Evolutionary conservation across 2,329 filamentous ascomycete species (phyloP), one percentile per base, ranked within the genome.

Genomic region (Domatiomyces catenatus): DNA sequence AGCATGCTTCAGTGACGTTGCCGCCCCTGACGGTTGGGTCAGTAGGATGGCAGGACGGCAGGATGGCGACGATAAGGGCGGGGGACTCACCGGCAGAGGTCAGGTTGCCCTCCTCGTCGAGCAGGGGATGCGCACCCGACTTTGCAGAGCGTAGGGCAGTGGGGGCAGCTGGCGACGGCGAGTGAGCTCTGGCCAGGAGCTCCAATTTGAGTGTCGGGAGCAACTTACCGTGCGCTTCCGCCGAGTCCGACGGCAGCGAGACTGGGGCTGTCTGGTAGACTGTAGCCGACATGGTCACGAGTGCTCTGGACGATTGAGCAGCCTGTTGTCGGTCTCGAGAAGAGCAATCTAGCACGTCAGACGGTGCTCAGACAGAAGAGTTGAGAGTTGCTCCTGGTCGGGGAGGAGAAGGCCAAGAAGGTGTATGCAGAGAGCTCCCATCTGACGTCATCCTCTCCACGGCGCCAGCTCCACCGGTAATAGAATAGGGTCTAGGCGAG

Each of bases 1-100:
- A 53, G 84, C 84, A 71, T 87, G 84, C 64, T 80, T 83, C 53
- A 88, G 70, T 49, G 75, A 79, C 47, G 75, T 67, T 18, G 77
- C 76, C 49, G 77, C 77, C 57, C 77, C 77, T 80, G 54, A n/a
- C 17, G 42, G 19, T 50, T 45, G 36, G 22, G 59, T 61, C 36
- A 61, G 52, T 48, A 50, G 47, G 7, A 42, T 20, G 12, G n/a
- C 8, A 26, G 43, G 17, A 18, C 6, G 19, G 19, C 6, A n/a
- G 36, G 39, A 49, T 19, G 48, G 20, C 2, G 10, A 50, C n/a
- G 20, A 19, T 10, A 20, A 17, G 52, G 43, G 50, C 52, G 44
- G 53, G 54, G 48, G 44, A 66, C 73, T 62, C 63, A 79, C 77
- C 72, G 56, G 73, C 73, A 47, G 76, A 75, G 3, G 75, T 78